Evolutionary conservation across 2,329 filamentous ascomycete species (phyloP), one percentile per base, ranked within the genome.

Genomic region (Apiospora saccharicola): DNA sequence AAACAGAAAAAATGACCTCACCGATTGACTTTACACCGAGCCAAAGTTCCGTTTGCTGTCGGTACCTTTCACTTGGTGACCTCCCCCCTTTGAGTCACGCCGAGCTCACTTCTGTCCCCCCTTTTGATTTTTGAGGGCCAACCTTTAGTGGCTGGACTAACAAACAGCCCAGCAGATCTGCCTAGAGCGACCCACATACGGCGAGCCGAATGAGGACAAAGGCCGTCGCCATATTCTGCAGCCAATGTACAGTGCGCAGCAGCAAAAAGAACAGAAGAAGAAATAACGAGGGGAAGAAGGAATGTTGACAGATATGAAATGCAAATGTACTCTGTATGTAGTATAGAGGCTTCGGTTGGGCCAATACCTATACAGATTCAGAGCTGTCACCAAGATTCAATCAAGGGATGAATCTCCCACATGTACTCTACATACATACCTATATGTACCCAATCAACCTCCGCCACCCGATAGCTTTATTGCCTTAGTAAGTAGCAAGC

Each of bases 161-260:
- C 26, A 37, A 61, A 61, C 26, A 61, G 14, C 53, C 53, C 53
- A 61, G 53, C 53, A 22, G 53, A 8, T 41, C 30, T 61, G 53
- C 53, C 53, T 61, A 61, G 16, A 37, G 14, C 26, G 53, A 8
- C 16, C 53, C 53, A 61, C 53, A 61, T 3, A 61, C 26, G 51
- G 51, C 51, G 24, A 57, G 24, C 26, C 51, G 7, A 7, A 34
- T 57, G 24, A 19, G 51, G 51, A 22, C 51, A 57, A 57, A 30
- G 7, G 26, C 51, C 16, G 51, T 57, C 51, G 51, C 34, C 51
- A 57, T 57, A 57, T 57, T 16, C 26, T 19, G 51, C 51, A 57
- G 26, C 26, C 14, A 34, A 30, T 4, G 30, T 30, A 57, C 51
- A 57, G 51, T 30, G 14, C 34, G 51, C 51, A 57, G 24, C 49